Evolutionary conservation across 345 rosid genomes (phyloP), one percentile per base, ranked within the genome.

Genomic region (Citrus reticulata): DNA sequence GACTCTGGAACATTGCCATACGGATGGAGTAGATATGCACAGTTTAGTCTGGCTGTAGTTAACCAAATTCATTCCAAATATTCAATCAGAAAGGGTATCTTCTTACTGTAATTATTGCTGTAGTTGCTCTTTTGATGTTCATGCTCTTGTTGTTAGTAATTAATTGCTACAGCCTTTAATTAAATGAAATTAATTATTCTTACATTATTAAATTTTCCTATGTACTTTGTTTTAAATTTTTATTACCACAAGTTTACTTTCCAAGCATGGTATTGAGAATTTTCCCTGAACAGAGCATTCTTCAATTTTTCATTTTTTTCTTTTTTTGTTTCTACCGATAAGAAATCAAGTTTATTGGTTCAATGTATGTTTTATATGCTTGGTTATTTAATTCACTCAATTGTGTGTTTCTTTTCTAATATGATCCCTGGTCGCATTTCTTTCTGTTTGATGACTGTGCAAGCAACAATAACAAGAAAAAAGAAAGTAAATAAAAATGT

Each of bases 1-100:
- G 98, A 94, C 78, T 91, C 98, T 7, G 24, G 86, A 0, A 80
- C 84, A 29, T 79, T 96, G 89, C 92, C 98, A 0, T 91, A 94
- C 72, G 98, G 97, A 58, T 96, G 99, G 99, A 93, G 94, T 87
- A 89, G 97, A 91, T 96, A 84, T 70, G 93, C 99, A 13, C 98
- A 90, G 78, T 96, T 96, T 82, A 90, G 93, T 85, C 85, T 96
- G 83, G 85, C 97, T 62, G 90, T 96, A 65, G 90, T 88, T 59
- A 96, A 96, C 86, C 99, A 96, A 87, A 64, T 87, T 19, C 85
- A 90, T 83, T 82, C 66, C 82, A 87, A 87, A 82, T 91, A 83
- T 80, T 86, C 97, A 30, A 78, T 94, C 64, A 93, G 94, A 89
- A 95, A 95, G 75, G 98, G 98, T 95, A 91, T 13, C 29, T 55